phyloP scores from a whole-genome alignment of 108 stramenopile genomes.

The Pinguiococcus pyrenoidosus region DNA sequence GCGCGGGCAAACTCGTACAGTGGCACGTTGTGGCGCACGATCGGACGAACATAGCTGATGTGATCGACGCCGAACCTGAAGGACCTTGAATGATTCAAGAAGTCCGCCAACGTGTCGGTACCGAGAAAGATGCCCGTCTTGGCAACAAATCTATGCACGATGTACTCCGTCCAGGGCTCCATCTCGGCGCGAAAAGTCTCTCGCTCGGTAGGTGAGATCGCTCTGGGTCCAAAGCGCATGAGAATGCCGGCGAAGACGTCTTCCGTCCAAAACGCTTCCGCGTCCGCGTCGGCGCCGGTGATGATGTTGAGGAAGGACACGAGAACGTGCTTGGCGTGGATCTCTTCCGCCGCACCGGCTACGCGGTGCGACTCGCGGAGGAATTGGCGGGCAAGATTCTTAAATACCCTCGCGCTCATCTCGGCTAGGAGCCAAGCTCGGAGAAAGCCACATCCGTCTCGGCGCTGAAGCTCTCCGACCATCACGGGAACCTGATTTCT shows the following conservation, averaged over 20 bases:
- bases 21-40: slow-evolving; percentile 14
- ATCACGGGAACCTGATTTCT: too few species aligned
- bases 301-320: slow-evolving; percentile 10
- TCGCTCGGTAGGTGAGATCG: slow-evolving; percentile 2
- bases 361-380: slow-evolving; percentile 23
- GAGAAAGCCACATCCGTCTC: too few species aligned
- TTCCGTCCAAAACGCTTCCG: slow-evolving; percentile 8
- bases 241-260: slow-evolving; percentile 4
- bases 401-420: slow-evolving; percentile 36
- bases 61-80: neutral
- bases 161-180: neutral
- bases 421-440: slow-evolving; percentile 28
- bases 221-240: slow-evolving; percentile 2
- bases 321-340: neutral
- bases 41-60: too few species aligned
- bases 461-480: too few species aligned
- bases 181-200: neutral
- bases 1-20: slow-evolving; percentile 13
- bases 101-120: neutral
- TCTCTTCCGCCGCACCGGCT: too few species aligned
- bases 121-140: neutral
- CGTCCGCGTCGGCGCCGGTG: slow-evolving; percentile 4
- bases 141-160: neutral
- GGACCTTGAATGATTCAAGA: too few species aligned
- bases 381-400: slow-evolving; percentile 22